Evolutionary conservation across 129 eudicot genomes (phyloP), one percentile per base, ranked within the genome.

Genomic region (Centaurea solstitialis): DNA sequence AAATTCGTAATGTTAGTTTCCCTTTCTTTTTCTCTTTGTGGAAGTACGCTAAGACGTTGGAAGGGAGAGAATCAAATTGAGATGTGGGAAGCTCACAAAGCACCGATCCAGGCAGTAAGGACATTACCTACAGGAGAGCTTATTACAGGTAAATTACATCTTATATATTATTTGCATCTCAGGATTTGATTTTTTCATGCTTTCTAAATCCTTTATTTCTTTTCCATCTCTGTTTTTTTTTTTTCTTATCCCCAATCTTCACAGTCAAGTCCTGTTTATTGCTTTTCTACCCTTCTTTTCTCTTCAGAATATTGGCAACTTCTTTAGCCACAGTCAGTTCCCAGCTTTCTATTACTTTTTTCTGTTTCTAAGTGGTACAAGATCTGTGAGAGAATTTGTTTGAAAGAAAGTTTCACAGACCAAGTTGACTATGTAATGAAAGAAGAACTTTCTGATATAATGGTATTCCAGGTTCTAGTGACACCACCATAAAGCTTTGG

Each of bases 401-500:
- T 40, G 45, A 72, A 22, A n/a, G 45, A 80, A 50, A 72, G 18
- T 80, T 39, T 72, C 43, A 3, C 40, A 17, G 53, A 73, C 68
- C 67, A 33, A 61, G 57, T 77, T 57, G 69, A 9, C 35, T 24
- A n/a, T 0, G 21, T 61, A 61, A 59, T 69, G 68, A 57, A 62
- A 15, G 20, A 30, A 70, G 28, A 28, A 22, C 45, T 6, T 62
- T 84, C 67, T 83, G 66, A 87, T 74, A 67, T 69, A 65, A 26
- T 78, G 70, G 81, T 62, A n/a, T 74, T 89, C 68, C 89, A 95
- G 99, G 99, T 79, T 95, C 99, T 68, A 95, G 93, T 76, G 99
- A 95, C 86, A 83, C 83, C 71, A 95, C 98, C 22, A 38, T 89
- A 50, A 95, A 95, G 95, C 93, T 95, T n/a, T 95, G 99, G 99